Evolutionary conservation across 192 early-diverging fungal species (phyloP), one percentile per base, ranked within the genome.

Genomic region (Diversispora eburnea): DNA sequence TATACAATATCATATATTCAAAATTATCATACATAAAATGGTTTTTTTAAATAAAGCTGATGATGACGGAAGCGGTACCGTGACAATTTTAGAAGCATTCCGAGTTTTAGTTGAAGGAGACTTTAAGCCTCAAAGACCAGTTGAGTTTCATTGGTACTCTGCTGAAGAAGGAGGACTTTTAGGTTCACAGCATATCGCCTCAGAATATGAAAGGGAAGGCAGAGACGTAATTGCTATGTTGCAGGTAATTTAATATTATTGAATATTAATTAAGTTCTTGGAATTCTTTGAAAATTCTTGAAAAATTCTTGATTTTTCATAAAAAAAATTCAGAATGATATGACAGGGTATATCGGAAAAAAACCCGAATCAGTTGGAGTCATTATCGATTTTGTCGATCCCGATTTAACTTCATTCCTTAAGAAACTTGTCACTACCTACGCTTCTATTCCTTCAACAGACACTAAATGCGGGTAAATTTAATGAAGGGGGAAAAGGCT

Each of bases 121-220:
- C 0, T 91, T 95, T 73, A 80, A 79, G 22, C 94, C 93, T 17
- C 62, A 81, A 8, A 77, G 88, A 68, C 86, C 94, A n/a, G 91
- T 99, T 47, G 95, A 97, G 77, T 97, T 97, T 85, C 95, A 97
- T 84, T 98, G 92, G 91, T 94, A 96, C 77, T 88, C 92, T 61
- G 95, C 85, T 67, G 93, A 97, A 83, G 94, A 95, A 81, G 93
- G 84, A 72, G 95, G 94, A 46, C 83, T 99, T 15, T 83, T 96
- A 68, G 95, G 97, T 15, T 92, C 90, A 41, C 94, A 95, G 83
- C 92, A 85, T 67, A 87, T 97, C 66, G 91, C 92, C 13, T 63
- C 81, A 46, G 76, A 86, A 42, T 97, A 95, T 81, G 79, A 84
- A 69, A 67, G 81, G 15, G 77, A 80, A n/a, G 77, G 74, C 3